Percentiles rank a stretch among this genome's conserved stretches.
Evolutionary conservation across 768 basidiomycete genomes (phyloP).

Genomic region (Grammothele lineata): DNA sequence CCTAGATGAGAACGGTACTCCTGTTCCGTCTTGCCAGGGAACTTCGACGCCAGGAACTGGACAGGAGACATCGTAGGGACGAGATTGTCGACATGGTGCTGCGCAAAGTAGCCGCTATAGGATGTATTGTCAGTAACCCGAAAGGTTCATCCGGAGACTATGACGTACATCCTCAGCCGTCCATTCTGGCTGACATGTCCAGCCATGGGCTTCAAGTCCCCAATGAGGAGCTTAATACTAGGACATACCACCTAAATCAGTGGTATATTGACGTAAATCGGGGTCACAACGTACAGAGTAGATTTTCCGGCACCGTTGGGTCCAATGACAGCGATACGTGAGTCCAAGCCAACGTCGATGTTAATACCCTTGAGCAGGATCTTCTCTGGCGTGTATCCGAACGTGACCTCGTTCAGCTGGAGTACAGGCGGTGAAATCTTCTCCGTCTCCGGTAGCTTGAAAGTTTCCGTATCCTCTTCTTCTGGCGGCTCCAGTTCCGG

Average conservation of each 20-base stretch:
- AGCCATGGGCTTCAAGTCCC: slow-evolving; percentile 65
- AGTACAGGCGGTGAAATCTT: slow-evolving; percentile 96
- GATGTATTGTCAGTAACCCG: slow-evolving; percentile 1
- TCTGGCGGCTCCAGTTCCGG: slow-evolving; percentile 93
- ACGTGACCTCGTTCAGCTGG: slow-evolving; percentile 87
- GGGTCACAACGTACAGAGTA: slow-evolving; percentile 57
- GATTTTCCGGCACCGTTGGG: slow-evolving; percentile 97
- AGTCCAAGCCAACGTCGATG: slow-evolving; percentile 92
- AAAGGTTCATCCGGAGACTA: not conserved
- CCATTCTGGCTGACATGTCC: slow-evolving; percentile 92
- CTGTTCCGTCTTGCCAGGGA: slow-evolving; percentile 93
- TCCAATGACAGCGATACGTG: slow-evolving; percentile 91
- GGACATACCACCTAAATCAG: not conserved
- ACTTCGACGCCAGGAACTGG: slow-evolving; percentile 86
- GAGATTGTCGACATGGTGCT: slow-evolving; percentile 93
- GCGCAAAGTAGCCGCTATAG: slow-evolving; percentile 83
- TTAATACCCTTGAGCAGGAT: slow-evolving; percentile 74
- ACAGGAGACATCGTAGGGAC: slow-evolving; percentile 85
- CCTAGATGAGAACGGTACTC: slow-evolving; percentile 95
- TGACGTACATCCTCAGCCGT: slow-evolving; percentile 75
- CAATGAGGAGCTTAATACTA: slow-evolving; percentile 90
- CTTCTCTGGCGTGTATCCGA: slow-evolving; percentile 80
- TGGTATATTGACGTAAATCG: not conserved
- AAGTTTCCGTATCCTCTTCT: slow-evolving; percentile 86
- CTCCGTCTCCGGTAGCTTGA: slow-evolving; percentile 96